Conservation (phyloP, 1,284 basidiomycete genomes). For the Phenoliferia sp. region DNA sequence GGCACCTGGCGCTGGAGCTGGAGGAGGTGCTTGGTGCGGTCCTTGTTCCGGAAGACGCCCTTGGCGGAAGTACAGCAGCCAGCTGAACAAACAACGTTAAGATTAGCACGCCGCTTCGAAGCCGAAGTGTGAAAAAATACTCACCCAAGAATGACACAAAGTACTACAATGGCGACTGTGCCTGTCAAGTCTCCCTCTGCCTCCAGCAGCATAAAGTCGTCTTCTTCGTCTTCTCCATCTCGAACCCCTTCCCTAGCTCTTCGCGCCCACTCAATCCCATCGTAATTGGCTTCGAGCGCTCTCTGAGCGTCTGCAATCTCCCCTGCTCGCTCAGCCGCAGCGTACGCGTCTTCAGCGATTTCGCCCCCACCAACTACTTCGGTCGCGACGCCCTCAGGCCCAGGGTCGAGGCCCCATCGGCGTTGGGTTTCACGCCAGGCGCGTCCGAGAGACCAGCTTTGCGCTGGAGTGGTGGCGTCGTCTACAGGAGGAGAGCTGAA, state of each 20-base stretch:
- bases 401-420: conserved; percentile 25
- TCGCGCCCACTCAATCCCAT: conserved; percentile 19
- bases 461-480: not conserved
- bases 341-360: not conserved
- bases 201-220: conserved; percentile 28
- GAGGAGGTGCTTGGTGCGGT: not conserved
- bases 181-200: conserved; percentile 34
- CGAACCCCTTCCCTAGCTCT: conserved; percentile 3
- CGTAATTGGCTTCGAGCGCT: conserved; percentile 25
- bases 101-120: not conserved
- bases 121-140: not conserved
- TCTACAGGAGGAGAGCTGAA: conserved; percentile 17
- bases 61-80: conserved; percentile 37
- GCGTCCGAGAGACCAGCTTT: conserved; percentile 20
- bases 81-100: conserved; percentile 8
- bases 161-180: conserved; percentile 34
- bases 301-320: conserved; percentile 8
- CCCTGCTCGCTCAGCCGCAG: not conserved
- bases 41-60: conserved; percentile 7
- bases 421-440: conserved; percentile 29
- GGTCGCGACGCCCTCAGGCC: conserved; percentile 5
- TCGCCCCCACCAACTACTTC: not conserved
- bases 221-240: conserved; percentile 17
- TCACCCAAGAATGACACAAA: conserved; percentile 34
- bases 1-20: not conserved